Percentiles rank a stretch among this genome's conserved stretches.
Conservation (phyloP, 2,329 filamentous ascomycete genomes). For the Macroventuria anomochaeta region DNA sequence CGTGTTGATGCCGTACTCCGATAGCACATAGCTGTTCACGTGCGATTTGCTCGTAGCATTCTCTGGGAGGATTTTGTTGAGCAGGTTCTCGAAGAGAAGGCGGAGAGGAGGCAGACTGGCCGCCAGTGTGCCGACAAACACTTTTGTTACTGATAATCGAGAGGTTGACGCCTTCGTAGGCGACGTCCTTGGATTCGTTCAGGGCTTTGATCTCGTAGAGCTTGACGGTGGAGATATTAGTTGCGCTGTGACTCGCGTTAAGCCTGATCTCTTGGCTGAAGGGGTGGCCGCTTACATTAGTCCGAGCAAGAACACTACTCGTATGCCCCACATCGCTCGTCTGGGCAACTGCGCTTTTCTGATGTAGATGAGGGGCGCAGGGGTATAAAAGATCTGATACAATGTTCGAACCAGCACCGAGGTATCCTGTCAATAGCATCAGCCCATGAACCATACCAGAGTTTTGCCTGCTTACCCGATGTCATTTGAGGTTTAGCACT, state of each 20-base stretch:
- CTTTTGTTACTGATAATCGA: conserved; percentile 16
- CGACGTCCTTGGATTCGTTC: conserved; percentile 1
- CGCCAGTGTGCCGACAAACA: conserved; percentile 11
- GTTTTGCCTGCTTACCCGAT: not conserved
- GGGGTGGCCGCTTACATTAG: conserved; percentile 2
- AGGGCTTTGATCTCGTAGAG: conserved; percentile 16
- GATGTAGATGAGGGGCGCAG: conserved; percentile 15
- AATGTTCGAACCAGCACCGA: conserved; percentile 13
- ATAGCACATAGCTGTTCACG: conserved; percentile 1
- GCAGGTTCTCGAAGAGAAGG: conserved; percentile 11
- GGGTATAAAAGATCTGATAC: conserved; percentile 16
- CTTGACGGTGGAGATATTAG: conserved; percentile 16
- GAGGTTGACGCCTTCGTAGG: conserved; percentile 14
- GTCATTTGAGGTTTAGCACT: conserved; percentile 2
- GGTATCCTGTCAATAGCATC: not conserved
- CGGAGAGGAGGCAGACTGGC: conserved; percentile 20
- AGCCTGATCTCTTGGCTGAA: not conserved
- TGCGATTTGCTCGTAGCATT: not conserved
- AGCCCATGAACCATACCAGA: not conserved
- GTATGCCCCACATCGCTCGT: conserved; percentile 14
- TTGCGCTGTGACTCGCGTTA: conserved; percentile 8
- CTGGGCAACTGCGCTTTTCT: conserved; percentile 8
- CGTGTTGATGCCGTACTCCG: too few relatives aligned
- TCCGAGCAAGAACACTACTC: conserved; percentile 15
- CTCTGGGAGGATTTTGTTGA: conserved; percentile 13